Percentiles rank a stretch among this genome's conserved stretches.
phyloP scores from a whole-genome alignment of 768 basidiomycete species.

The Chalciporus sphaerocephalus region DNA sequence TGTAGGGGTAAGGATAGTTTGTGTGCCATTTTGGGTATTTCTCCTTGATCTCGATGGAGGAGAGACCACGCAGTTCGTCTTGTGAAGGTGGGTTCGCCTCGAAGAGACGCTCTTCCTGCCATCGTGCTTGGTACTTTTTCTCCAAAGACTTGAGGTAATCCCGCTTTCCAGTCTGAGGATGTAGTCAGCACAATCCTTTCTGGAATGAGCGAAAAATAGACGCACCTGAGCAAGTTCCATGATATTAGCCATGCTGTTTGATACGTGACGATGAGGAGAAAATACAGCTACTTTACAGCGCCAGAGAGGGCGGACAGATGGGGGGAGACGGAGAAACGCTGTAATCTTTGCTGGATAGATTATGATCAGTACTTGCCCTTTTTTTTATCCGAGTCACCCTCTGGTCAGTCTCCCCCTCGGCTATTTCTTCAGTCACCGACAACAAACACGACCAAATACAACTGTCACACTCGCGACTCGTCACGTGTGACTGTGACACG shows the following conservation, averaged over 20 bases:
- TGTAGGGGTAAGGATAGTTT: slow-evolving; percentile 94
- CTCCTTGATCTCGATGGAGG: slow-evolving; percentile 59
- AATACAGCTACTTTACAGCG: slow-evolving; percentile 31
- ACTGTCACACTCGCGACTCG: slow-evolving; percentile 31
- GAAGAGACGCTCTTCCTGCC: slow-evolving; percentile 75
- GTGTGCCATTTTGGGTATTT: slow-evolving; percentile 97
- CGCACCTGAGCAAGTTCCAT: slow-evolving; percentile 61
- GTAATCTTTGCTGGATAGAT: slow-evolving; percentile 26
- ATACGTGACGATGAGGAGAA: slow-evolving; percentile 14
- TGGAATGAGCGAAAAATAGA: not conserved
- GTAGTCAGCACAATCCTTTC: slow-evolving; percentile 1
- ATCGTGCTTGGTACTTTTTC: slow-evolving; percentile 76
- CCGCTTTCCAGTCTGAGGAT: slow-evolving; percentile 81
- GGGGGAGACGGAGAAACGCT: slow-evolving; percentile 19
- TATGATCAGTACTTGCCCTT: slow-evolving; percentile 17
- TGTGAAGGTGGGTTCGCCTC: slow-evolving; percentile 77
- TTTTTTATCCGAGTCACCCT: slow-evolving; percentile 19
- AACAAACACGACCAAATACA: slow-evolving; percentile 15
- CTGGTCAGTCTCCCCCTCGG: not conserved
- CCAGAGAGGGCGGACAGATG: slow-evolving; percentile 25
- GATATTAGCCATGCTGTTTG: slow-evolving; percentile 51
- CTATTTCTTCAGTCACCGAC: slow-evolving; percentile 5
- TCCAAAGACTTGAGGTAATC: slow-evolving; percentile 83
- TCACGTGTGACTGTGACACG: slow-evolving; percentile 26
- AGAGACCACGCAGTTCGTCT: slow-evolving; percentile 60